Conservation (phyloP, 2,329 filamentous ascomycete genomes). For the Phialocephala subalpina region DNA sequence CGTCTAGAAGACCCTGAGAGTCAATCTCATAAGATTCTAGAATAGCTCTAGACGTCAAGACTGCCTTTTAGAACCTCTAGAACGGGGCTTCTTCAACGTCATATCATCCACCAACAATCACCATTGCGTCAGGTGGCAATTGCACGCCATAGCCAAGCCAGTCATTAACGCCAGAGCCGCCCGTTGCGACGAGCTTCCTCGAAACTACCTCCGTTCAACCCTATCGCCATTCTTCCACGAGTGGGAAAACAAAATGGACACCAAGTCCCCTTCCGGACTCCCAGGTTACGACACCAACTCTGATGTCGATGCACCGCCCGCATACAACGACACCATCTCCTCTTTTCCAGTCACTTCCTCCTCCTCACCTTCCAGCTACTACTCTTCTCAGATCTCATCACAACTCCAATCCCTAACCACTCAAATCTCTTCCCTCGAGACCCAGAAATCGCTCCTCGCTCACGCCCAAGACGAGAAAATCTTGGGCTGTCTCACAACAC, state of each 20-base stretch:
- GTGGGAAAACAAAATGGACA: conserved; percentile 31
- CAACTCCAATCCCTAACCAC: conserved; percentile 36
- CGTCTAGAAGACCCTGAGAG: neutral
- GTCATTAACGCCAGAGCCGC: neutral
- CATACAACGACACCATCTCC: conserved; percentile 35
- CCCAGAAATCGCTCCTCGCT: conserved; percentile 33
- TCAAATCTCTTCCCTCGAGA: conserved; percentile 34
- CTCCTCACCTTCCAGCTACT: conserved; percentile 30
- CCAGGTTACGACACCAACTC: conserved; percentile 22
- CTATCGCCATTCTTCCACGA: neutral
- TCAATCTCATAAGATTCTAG: neutral
- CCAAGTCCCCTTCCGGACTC: conserved; percentile 24
- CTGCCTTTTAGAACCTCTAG: conserved; percentile 1
- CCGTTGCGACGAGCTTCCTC: neutral
- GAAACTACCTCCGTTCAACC: neutral
- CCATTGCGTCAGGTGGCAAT: neutral
- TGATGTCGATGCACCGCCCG: conserved; percentile 33
- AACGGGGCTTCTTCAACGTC: neutral
- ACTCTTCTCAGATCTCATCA: conserved; percentile 36
- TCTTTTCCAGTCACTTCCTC: conserved; percentile 15
- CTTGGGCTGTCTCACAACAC: conserved; percentile 37
- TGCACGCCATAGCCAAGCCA: neutral
- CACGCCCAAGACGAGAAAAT: conserved; percentile 39
- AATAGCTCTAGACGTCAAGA: neutral
- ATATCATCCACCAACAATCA: neutral